phyloP scores from a whole-genome alignment of 345 rosid species.

The Luvunga scandens region DNA sequence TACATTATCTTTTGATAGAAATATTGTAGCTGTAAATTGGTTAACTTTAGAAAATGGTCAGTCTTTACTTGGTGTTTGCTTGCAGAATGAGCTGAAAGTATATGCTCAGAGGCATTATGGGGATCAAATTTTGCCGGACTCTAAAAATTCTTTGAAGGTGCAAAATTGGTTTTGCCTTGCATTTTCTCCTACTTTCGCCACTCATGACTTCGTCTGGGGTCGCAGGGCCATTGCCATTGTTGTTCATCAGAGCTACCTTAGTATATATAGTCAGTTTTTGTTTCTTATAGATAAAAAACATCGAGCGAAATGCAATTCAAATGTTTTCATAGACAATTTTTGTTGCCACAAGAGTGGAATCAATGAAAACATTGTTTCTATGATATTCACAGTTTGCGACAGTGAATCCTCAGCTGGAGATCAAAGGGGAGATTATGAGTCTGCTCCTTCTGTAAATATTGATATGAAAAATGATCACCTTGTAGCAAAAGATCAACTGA shows the following conservation, averaged over 20 bases:
- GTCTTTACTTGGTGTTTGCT: constrained; percentile 69
- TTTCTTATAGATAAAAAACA: constrained; percentile 35
- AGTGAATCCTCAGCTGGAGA: constrained; percentile 19
- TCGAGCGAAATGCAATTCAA: constrained; percentile 21
- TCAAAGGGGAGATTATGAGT: constrained; percentile 21
- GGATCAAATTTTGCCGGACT: constrained; percentile 33
- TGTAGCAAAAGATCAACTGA: constrained; percentile 27
- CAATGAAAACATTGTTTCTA: constrained; percentile 22
- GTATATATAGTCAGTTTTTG: constrained; percentile 58
- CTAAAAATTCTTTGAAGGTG: constrained; percentile 33
- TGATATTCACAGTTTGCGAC: constrained; percentile 34
- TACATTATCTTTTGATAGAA: constrained; percentile 42
- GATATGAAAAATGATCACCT: constrained; percentile 25
- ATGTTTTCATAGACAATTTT: constrained; percentile 21
- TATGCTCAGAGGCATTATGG: constrained; percentile 58
- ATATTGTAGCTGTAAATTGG: constrained; percentile 66
- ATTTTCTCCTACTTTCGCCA: constrained; percentile 42
- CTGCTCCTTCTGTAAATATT: constrained; percentile 22
- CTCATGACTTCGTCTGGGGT: constrained; percentile 65
- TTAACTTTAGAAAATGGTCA: constrained; percentile 61
- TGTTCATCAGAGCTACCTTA: constrained; percentile 58
- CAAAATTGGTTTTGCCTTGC: constrained; percentile 80
- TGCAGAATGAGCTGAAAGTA: constrained; percentile 57
- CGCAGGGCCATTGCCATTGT: constrained; percentile 49
- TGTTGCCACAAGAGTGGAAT: constrained; percentile 24